Evolutionary conservation across 495 filamentous ascomycete genomes (phyloP), one percentile per base, ranked within the genome.

Genomic region (Lophium mytilinum): DNA sequence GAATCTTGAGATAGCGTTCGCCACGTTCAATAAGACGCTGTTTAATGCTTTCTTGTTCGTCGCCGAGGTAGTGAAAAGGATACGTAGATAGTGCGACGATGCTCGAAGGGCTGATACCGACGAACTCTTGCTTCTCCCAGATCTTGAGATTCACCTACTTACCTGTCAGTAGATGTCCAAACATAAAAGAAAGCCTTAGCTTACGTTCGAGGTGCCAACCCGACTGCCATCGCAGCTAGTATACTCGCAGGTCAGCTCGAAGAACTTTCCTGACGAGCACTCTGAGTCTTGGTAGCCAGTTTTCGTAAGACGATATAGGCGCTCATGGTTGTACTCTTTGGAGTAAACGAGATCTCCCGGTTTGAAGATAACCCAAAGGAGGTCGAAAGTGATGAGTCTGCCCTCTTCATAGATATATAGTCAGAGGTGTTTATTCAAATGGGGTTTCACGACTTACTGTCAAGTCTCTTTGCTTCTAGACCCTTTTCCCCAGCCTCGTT

Each of bases 301-400:
- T 43, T 64, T 60, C 17, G 2, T 11, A n/a, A 60, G 52, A 21
- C 43, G 49, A 10, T 50, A 45, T 1, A 66, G 50, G 53, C 64
- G 54, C 17, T 50, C 49, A 34, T 63, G 43, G 4, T 57, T 57
- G 24, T 63, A 45, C 35, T 64, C 57, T 11, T 15, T 37, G 24
- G 40, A 50, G 41, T 53, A 41, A 2, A 61, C 10, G 15, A 67
- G 57, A 6, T 65, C 58, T 14, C 65, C 62, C 5, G 68, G 68
- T 42, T 53, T 54, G 50, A 59, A 68, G 34, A 69, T 66, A 3
- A 53, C 59, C 65, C 68, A 69, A 11, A 64, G 36, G 4, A 49
- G 42, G 15, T 50, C 17, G 36, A 60, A 69, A n/a, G 53, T 47
- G 17, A 66, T 62, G 18, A 57, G 56, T 3, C 68, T 53, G 9